Base-by-base conservation (phyloP, 2,329 filamentous ascomycete species). In the Fusarium cyanostomum region DNA sequence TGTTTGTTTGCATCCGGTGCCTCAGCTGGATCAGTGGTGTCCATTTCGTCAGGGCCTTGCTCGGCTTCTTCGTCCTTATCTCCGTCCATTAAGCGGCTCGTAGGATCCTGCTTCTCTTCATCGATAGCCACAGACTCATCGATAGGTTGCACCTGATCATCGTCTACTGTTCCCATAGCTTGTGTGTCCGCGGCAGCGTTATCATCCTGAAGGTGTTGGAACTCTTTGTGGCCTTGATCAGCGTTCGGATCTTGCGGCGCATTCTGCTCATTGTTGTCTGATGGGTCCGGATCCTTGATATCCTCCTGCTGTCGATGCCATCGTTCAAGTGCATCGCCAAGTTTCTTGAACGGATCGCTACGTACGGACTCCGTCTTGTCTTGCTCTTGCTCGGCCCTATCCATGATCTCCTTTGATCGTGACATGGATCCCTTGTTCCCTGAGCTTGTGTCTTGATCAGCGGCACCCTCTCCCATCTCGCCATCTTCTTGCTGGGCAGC, bases 221-320 rank as follows among this genome's bases (percentile, higher is more conserved):
- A 97, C 72, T 97, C 93, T n/a, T 86, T 86, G 72, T 89, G 84
- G 9, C 86, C 83, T 82, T 92, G 81, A 16, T 83, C 77, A 11
- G 83, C 79, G 42, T 86, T 82, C 16, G 76, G 76, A 35, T 82
- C 77, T 50, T 88, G 78, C 33, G 84, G 79, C 45, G 85, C 78
- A 3, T 71, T 63, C 39, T 68, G 58, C 12, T 70, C 66, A 12
- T 66, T 61, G 13, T 69, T 66, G 11, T 78, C 73, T 51, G 86
- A 80, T 2, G 84, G 79, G 15, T 73, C 70, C 6, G 77, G 73
- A 56, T 90, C 84, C 73, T 85, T 81, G 68, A 99, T 98, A 61
- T 97, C 90, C 42, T 86, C 87, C 71, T 96, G 92, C 72, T 93
- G 92, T 56, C 92, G 87, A 75, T 98, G 94, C 92, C 94, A 99